Evolutionary conservation across 768 basidiomycete genomes (phyloP).

Genomic region (Chalciporus sphaerocephalus): DNA sequence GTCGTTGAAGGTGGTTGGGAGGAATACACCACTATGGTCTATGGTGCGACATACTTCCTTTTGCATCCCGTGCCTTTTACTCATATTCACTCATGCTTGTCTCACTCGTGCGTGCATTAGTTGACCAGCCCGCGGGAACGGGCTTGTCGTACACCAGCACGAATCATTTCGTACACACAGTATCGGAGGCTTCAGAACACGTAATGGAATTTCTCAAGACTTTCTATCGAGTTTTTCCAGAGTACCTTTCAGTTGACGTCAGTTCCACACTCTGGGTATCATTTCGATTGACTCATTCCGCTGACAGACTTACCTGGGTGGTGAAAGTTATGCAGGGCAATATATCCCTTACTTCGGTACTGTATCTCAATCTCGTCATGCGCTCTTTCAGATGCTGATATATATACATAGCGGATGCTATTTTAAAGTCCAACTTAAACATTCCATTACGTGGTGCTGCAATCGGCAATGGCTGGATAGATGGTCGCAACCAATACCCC

Average conservation of each 20-base stretch:
- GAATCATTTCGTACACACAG: constrained; percentile 76
- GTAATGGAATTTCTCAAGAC: constrained; percentile 80
- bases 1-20: constrained; percentile 91
- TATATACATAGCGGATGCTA: constrained; percentile 58
- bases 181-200: constrained; percentile 69
- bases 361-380: constrained; percentile 9
- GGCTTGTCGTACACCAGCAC: constrained; percentile 90
- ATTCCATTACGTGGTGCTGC: constrained; percentile 74
- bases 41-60: constrained; percentile 52
- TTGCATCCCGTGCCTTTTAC: neutral
- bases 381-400: constrained; percentile 2
- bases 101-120: constrained; percentile 38
- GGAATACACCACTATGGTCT: constrained; percentile 92
- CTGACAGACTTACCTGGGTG: constrained; percentile 87
- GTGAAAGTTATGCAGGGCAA: constrained; percentile 96
- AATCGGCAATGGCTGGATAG: constrained; percentile 99
- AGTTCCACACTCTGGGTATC: constrained; percentile 29
- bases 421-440: constrained; percentile 57
- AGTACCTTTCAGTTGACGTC: constrained; percentile 78
- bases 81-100: constrained; percentile 1
- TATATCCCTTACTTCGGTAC: constrained; percentile 94
- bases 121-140: constrained; percentile 97
- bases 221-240: constrained; percentile 90
- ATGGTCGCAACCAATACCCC: constrained; percentile 82
- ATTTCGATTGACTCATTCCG: constrained; percentile 7